These are phyloP conservation scores for Magnolia changhungtana DNA, from an alignment of 164 flowering plant genomes.

Conservation along the genomic window DNA sequence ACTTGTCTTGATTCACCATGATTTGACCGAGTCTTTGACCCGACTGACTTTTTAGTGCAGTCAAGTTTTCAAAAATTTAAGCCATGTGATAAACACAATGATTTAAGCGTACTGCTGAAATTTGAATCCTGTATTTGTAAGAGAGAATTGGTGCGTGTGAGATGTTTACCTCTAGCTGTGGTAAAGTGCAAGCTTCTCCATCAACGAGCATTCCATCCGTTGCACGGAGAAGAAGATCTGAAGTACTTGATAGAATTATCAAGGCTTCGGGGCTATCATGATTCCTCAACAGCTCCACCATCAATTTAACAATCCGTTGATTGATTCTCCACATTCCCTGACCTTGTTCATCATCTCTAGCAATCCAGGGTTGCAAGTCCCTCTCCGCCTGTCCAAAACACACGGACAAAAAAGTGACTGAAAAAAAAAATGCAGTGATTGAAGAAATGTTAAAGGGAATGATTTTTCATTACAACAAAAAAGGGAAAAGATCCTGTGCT, in stretches of 20 bases:
- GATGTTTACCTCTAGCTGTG: constrained; percentile 80
- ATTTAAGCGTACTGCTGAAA: too few species aligned
- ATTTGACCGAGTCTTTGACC: too few species aligned
- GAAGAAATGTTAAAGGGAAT: neutral
- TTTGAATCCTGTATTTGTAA: too few species aligned
- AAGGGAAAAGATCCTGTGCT: too few species aligned
- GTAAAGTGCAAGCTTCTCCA: constrained; percentile 97
- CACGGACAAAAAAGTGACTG: constrained; percentile 28
- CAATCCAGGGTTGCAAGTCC: constrained; percentile 95
- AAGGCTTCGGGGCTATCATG: constrained; percentile 80
- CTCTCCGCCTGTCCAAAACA: constrained; percentile 73
- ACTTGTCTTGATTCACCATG: too few species aligned
- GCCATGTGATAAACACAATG: too few species aligned
- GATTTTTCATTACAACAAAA: neutral
- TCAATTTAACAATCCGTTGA: constrained; percentile 79
- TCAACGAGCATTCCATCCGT: constrained; percentile 98
- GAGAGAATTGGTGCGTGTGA: neutral
- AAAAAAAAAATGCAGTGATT: constrained; percentile 7
- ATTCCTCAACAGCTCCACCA: constrained; percentile 88
- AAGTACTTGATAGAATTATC: constrained; percentile 78
- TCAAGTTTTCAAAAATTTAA: too few species aligned
- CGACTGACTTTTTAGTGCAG: too few species aligned
- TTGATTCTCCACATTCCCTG: constrained; percentile 92
- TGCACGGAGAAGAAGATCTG: constrained; percentile 88
- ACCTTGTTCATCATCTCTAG: constrained; percentile 86